A percentile compares a stretch with the other conserved stretches of the same genome.
Evolutionary conservation across 164 flowering plant genomes (phyloP).

Genomic region (Magnolia changhungtana): DNA sequence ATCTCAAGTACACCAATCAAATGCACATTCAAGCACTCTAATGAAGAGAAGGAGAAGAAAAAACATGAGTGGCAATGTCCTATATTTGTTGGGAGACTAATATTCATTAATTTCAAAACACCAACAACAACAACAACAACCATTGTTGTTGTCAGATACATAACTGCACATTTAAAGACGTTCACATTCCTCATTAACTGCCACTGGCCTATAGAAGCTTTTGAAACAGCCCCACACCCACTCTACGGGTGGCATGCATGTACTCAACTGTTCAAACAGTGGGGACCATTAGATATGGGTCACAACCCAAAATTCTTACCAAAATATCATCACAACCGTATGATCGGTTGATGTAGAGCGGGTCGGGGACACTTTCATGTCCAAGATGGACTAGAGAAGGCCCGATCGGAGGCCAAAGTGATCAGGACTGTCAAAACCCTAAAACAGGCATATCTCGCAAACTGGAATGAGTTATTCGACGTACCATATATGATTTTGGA

Average conservation of each 20-base stretch:
- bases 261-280: background rate
- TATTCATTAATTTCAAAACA: background rate
- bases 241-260: background rate
- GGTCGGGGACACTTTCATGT: no score
- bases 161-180: slow-evolving; percentile 30
- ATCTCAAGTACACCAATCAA: slow-evolving; percentile 17
- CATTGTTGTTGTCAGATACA: slow-evolving; percentile 28
- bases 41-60: background rate
- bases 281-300: background rate
- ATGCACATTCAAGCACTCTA: slow-evolving; percentile 15
- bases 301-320: background rate
- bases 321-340: no score
- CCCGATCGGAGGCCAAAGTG: no score
- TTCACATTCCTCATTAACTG: slow-evolving; percentile 19
- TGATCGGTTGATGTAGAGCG: no score
- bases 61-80: background rate
- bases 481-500: no score
- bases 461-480: no score
- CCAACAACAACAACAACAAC: slow-evolving; percentile 33
- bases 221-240: background rate
- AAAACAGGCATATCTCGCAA: no score
- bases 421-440: no score
- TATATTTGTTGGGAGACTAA: background rate
- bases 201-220: background rate
- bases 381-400: no score